Percentiles rank a stretch among this genome's conserved stretches.
phyloP scores from a whole-genome alignment of 768 basidiomycete species.

The Tephrocybe rancida region DNA sequence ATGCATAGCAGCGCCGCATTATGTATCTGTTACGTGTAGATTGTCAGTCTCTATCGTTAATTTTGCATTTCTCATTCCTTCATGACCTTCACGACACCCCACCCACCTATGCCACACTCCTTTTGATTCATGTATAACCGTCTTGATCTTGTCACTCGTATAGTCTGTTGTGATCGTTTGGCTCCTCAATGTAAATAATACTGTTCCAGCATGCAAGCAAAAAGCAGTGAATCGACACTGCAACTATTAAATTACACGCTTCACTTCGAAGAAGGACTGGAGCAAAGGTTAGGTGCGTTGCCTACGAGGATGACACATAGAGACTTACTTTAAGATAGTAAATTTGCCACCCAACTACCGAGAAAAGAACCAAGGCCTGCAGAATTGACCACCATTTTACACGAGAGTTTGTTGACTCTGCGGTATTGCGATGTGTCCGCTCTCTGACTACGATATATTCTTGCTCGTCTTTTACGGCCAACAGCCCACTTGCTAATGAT shows the following conservation, averaged over 20 bases:
- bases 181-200: conserved; percentile 10
- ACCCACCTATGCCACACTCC: conserved; percentile 17
- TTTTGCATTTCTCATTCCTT: conserved; percentile 1
- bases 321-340: conserved; percentile 87
- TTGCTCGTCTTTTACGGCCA: conserved; percentile 96
- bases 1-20: conserved; percentile 15
- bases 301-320: neutral
- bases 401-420: conserved; percentile 89
- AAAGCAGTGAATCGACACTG: conserved; percentile 5
- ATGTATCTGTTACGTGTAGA: conserved; percentile 16
- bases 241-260: conserved; percentile 77
- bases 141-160: neutral
- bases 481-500: conserved; percentile 74
- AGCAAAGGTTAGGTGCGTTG: conserved; percentile 10
- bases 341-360: conserved; percentile 95
- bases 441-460: conserved; percentile 98
- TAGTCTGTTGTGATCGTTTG: conserved; percentile 9
- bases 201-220: neutral
- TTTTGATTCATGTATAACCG: conserved; percentile 26
- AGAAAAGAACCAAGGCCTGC: conserved; percentile 84
- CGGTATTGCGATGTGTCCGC: conserved; percentile 89
- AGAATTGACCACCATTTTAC: conserved; percentile 99
- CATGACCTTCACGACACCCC: conserved; percentile 9
- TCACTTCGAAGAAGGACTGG: conserved; percentile 90
- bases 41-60: conserved; percentile 14